Conservation (phyloP, 1,284 basidiomycete species). For the Sanghuangporus weigelae region DNA sequence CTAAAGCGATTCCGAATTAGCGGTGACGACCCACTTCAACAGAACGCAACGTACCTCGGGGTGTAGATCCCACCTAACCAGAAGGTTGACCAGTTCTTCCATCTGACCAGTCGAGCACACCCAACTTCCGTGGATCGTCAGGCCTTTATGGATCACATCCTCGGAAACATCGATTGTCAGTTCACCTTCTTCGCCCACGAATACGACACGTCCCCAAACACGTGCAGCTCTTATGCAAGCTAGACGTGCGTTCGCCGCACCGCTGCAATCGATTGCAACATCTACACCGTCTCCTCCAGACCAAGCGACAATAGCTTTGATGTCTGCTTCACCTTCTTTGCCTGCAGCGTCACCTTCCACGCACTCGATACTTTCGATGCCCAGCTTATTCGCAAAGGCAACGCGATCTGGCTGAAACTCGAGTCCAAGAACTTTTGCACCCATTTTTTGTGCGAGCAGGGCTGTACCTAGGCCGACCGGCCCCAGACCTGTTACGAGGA, state of each 20-base stretch:
- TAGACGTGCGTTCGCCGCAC: slow-evolving; percentile 12
- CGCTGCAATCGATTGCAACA: slow-evolving; percentile 19
- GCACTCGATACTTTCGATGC: slow-evolving; percentile 13
- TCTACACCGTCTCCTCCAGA: slow-evolving; percentile 15
- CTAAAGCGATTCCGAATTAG: neutral
- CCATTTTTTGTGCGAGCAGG: slow-evolving; percentile 16
- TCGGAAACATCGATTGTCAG: slow-evolving; percentile 18
- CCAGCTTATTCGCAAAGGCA: slow-evolving; percentile 12
- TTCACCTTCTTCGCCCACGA: slow-evolving; percentile 16
- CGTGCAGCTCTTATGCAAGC: slow-evolving; percentile 14
- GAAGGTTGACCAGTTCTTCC: slow-evolving; percentile 17
- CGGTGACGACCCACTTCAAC: neutral
- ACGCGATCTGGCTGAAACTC: slow-evolving; percentile 18
- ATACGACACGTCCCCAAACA: slow-evolving; percentile 17
- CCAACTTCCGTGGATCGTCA: slow-evolving; percentile 18
- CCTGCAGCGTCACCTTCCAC: neutral
- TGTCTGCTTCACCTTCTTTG: slow-evolving; percentile 6
- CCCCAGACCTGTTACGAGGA: slow-evolving; percentile 18
- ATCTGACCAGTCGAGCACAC: slow-evolving; percentile 19
- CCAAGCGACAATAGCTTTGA: slow-evolving; percentile 9
- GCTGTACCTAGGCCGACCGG: slow-evolving; percentile 18
- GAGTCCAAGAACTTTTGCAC: slow-evolving; percentile 17
- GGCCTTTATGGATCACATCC: slow-evolving; percentile 17
- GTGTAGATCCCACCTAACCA: slow-evolving; percentile 17
- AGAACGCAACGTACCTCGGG: slow-evolving; percentile 15